phyloP scores from a whole-genome alignment of 2,329 filamentous ascomycete genomes.

The Fusarium miscanthi region DNA sequence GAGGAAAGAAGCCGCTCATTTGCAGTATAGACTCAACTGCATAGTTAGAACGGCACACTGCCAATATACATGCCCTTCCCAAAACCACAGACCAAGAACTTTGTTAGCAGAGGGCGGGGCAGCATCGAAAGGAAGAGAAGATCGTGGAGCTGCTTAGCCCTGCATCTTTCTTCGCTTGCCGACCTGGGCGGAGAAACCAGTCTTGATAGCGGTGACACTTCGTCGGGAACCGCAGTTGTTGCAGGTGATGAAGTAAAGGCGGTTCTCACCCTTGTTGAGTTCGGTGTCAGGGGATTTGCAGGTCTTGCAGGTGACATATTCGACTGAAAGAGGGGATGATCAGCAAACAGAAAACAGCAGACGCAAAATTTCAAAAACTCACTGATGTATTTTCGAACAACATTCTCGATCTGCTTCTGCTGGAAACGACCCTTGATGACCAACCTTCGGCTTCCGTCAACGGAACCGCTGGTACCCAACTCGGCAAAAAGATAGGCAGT shows the following conservation, averaged over 20 bases:
- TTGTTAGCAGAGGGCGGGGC: slow-evolving; percentile 4
- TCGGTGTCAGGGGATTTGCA: slow-evolving; percentile 95
- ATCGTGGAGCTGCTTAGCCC: slow-evolving; percentile 65
- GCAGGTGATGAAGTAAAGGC: slow-evolving; percentile 98
- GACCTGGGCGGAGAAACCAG: slow-evolving; percentile 99
- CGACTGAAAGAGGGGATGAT: slow-evolving; percentile 64
- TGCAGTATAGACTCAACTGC: slow-evolving; percentile 3
- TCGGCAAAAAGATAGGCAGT: slow-evolving; percentile 97
- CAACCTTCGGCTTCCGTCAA: slow-evolving; percentile 90
- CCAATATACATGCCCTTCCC: slow-evolving; percentile 17
- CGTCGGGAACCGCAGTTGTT: slow-evolving; percentile 83
- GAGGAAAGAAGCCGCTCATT: slow-evolving; percentile 2
- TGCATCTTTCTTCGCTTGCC: slow-evolving; percentile 98
- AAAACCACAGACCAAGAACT: slow-evolving; percentile 14
- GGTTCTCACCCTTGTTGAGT: slow-evolving; percentile 98
- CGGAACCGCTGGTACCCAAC: slow-evolving; percentile 95
- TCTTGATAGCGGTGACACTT: slow-evolving; percentile 98
- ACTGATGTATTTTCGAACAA: slow-evolving; percentile 95
- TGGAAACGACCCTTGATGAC: slow-evolving; percentile 99
- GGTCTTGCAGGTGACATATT: slow-evolving; percentile 99
- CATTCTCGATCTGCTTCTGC: slow-evolving; percentile 99
- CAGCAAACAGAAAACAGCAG: slow-evolving; percentile 36
- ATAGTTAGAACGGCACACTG: slow-evolving; percentile 19
- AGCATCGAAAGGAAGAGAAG: slow-evolving; percentile 14
- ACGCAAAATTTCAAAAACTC: slow-evolving; percentile 52